Conservation (phyloP, 192 early-diverging fungal species). For the Gaertneriomyces semiglobifer region DNA sequence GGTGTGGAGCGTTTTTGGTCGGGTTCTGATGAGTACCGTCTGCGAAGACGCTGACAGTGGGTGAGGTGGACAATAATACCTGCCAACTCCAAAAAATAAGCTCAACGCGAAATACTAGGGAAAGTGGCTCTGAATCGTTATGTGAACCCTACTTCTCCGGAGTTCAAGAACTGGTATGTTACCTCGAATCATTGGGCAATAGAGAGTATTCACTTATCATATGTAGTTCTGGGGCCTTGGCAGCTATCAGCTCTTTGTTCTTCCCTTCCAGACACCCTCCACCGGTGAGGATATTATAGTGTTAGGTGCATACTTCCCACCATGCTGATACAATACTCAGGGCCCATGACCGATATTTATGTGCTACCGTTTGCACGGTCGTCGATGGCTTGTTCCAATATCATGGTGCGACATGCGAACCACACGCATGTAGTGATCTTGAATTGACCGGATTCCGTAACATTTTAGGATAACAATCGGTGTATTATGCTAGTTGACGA, state of each 20-base stretch:
- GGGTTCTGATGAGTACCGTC: conserved; percentile 53
- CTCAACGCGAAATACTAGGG: background rate
- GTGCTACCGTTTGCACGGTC: conserved; percentile 58
- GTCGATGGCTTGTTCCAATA: conserved; percentile 34
- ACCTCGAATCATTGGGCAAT: background rate
- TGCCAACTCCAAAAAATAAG: background rate
- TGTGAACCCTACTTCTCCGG: conserved; percentile 59
- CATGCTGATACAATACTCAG: background rate
- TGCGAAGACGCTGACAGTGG: conserved; percentile 41
- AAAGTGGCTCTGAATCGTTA: conserved; percentile 11
- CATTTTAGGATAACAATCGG: conserved; percentile 50
- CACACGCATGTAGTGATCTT: background rate
- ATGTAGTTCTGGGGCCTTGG: conserved; percentile 71
- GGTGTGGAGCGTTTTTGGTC: conserved; percentile 78
- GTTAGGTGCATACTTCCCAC: background rate
- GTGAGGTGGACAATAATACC: background rate
- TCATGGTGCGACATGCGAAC: conserved; percentile 4
- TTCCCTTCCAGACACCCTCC: conserved; percentile 26
- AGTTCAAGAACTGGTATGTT: conserved; percentile 53
- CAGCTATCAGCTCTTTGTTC: conserved; percentile 64
- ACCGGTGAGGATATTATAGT: background rate
- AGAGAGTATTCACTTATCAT: background rate
- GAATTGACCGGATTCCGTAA: background rate
- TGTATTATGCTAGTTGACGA: conserved; percentile 62
- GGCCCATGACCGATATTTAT: conserved; percentile 40